Percentiles rank a stretch among this genome's conserved stretches.
These are phyloP conservation scores for Aspergillus viridinutans DNA, from an alignment of 2,329 filamentous ascomycete species.

Conservation along the genomic window DNA sequence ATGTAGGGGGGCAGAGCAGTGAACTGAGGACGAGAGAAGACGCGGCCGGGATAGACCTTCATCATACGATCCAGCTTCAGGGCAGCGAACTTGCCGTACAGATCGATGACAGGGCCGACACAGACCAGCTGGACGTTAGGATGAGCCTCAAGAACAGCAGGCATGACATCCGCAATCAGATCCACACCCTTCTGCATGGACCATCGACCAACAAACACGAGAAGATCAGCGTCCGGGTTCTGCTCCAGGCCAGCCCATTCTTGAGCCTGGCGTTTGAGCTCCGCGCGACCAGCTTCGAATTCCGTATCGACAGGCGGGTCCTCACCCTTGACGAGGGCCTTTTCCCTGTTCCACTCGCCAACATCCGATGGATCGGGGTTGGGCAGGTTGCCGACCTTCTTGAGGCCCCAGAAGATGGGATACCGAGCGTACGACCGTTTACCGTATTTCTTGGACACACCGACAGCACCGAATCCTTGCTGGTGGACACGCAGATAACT, in stretches of 20 bases:
- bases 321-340: constrained; percentile 40
- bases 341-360: constrained; percentile 55
- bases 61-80: constrained; percentile 62
- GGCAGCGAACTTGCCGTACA: constrained; percentile 65
- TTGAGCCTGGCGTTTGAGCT: constrained; percentile 59
- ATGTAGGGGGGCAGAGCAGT: constrained; percentile 63
- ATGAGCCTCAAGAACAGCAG: constrained; percentile 58
- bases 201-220: constrained; percentile 67
- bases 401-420: constrained; percentile 65
- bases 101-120: constrained; percentile 62
- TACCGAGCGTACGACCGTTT: constrained; percentile 63
- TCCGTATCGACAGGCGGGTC: constrained; percentile 51
- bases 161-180: constrained; percentile 66
- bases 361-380: constrained; percentile 65
- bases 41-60: constrained; percentile 61
- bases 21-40: constrained; percentile 65
- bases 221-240: constrained; percentile 59
- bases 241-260: constrained; percentile 63
- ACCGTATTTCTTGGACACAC: constrained; percentile 67
- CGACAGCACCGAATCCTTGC: constrained; percentile 64
- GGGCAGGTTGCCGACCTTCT: constrained; percentile 59
- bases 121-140: constrained; percentile 59
- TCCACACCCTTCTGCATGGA: constrained; percentile 67
- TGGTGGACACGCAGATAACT: constrained; percentile 64
- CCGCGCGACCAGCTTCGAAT: constrained; percentile 52